Conservation (phyloP, 139 green algal genomes). For the Chlamydomonas schloesseri region DNA sequence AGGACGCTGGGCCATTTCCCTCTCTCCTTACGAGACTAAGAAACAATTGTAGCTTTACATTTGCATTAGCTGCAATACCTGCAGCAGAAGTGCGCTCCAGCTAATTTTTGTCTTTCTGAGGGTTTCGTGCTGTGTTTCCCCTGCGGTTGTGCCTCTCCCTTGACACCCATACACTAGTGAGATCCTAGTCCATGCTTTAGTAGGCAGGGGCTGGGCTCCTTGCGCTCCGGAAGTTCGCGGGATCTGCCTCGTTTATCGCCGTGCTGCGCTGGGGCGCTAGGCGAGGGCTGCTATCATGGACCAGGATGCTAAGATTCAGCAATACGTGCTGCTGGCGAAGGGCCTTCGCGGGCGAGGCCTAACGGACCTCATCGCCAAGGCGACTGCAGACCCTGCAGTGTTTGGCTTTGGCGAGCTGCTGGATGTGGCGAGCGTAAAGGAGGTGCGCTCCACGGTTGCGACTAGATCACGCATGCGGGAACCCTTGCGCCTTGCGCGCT, state of each 20-base stretch:
- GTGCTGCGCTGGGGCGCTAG: not conserved
- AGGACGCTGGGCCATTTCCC: too few species aligned
- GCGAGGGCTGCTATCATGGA: conserved; percentile 41
- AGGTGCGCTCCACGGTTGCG: conserved; percentile 65
- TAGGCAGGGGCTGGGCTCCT: not conserved
- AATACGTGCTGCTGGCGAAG: conserved; percentile 83
- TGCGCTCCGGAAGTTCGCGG: too few species aligned
- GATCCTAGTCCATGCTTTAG: not conserved
- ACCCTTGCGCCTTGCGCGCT: too few species aligned
- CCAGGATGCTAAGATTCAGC: conserved; percentile 73
- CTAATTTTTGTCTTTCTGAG: too few species aligned
- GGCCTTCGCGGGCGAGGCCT: conserved; percentile 62
- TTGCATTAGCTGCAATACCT: too few species aligned
- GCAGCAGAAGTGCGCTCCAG: too few species aligned
- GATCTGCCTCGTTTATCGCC: not conserved
- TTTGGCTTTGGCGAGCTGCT: conserved; percentile 94
- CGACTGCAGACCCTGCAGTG: conserved; percentile 82
- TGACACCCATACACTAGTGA: not conserved
- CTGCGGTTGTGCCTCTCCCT: too few species aligned
- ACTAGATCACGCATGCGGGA: too few species aligned
- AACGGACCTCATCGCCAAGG: conserved; percentile 77
- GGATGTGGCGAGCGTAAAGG: conserved; percentile 72
- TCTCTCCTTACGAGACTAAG: too few species aligned
- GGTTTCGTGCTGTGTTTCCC: too few species aligned
- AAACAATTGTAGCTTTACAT: too few species aligned